Evolutionary conservation across 805 yeast genomes (phyloP), one percentile per base, ranked within the genome.

Genomic region (Lipomyces spencermartinsiae): DNA sequence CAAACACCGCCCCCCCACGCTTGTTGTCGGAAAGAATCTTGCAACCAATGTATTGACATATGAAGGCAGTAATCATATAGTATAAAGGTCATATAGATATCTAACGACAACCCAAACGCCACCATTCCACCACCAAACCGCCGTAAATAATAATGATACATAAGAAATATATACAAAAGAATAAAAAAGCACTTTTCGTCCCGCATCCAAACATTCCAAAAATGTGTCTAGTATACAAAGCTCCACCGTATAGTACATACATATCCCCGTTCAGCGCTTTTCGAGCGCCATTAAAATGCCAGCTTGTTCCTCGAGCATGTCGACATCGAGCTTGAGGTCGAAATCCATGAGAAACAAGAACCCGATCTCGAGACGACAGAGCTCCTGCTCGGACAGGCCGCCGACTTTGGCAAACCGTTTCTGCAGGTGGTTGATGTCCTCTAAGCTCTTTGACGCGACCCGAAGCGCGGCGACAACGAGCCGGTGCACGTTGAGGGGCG

Each of bases 291-390:
- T 16, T 58, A 74, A 70, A 16, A 73, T 58, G 5, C 67, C 70
- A 62, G 82, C 73, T 58, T 78, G 79, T 39, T 74, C 73, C 58
- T 76, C 76, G 43, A 84, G 76, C 4, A 74, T 63, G 1, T 67
- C 68, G 53, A 77, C 77, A 65, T 83, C 83, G 7, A 84, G 83
- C 57, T 80, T 81, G 65, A 87, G 76, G 59, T 84, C 82, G 74
- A 85, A 86, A 73, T 85, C 83, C 61, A 84, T 68, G 58, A 86
- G 73, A 71, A 83, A 84, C 65, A 87, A 75, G 53, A 86, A 77
- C 0, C 86, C 82, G 25, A 85, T 81, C 72, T 86, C 90, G 57
- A 87, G 76, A 34, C 80, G 77, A 64, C 80, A 77, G 60, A 86
- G 76, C 63, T 86, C 90, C 4, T 73, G 63, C 54, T 78, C 67